A percentile compares a stretch with the other conserved stretches of the same genome.
These are phyloP conservation scores for Populus hybrid DNA, from an alignment of 441 rosid species.

Conservation along the genomic window DNA sequence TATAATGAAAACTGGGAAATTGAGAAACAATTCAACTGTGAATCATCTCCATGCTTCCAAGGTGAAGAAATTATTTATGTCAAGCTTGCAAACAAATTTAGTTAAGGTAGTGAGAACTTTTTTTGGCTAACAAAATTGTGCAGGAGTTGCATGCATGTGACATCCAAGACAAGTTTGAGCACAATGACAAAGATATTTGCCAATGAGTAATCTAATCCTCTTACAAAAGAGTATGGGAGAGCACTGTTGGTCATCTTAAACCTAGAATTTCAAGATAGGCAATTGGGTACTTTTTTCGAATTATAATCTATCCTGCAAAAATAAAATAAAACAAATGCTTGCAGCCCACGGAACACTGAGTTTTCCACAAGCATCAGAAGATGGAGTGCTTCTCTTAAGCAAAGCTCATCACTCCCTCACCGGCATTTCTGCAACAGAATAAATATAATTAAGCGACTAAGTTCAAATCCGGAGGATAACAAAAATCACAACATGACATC, in stretches of 20 bases:
- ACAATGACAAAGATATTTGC: not conserved
- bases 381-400: conserved; percentile 52
- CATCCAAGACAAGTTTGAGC: not conserved
- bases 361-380: conserved; percentile 53
- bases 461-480: conserved; percentile 38
- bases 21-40: not conserved
- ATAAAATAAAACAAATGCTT: conserved; percentile 9
- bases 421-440: conserved; percentile 74
- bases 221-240: conserved; percentile 5
- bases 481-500: conserved; percentile 41
- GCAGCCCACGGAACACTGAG: conserved; percentile 43
- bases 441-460: conserved; percentile 50
- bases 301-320: conserved; percentile 34
- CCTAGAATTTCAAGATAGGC: conserved; percentile 24
- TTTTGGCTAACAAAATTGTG: not conserved
- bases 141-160: not conserved
- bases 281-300: conserved; percentile 16
- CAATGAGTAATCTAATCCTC: conserved; percentile 16
- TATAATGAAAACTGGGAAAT: not conserved
- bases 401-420: conserved; percentile 58
- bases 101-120: not conserved
- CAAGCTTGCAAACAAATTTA: not conserved
- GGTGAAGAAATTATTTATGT: not conserved
- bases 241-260: conserved; percentile 22
- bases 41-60: not conserved